Base-by-base conservation (phyloP, 1,139 yeast species). In the Kurtzmaniella quercitrusa region DNA sequence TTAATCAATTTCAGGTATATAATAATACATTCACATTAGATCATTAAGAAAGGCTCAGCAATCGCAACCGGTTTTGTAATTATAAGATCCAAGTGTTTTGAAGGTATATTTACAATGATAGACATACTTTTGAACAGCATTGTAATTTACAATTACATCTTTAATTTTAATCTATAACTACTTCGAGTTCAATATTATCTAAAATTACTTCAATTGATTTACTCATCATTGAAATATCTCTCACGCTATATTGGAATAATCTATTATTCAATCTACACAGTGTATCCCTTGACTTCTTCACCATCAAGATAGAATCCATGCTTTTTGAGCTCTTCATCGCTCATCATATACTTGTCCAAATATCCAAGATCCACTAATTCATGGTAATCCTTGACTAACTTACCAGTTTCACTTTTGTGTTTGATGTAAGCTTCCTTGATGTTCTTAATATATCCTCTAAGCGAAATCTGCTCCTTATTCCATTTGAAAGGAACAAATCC, bases 401-500 rank as follows among this genome's bases (percentile, higher is more conserved):
- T 57, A 2, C 68, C 66, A 6, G 68, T 60, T 21, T 50, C 54
- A 20, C 56, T 57, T 42, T 50, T 57, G 45, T 64, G 64, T 34
- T 52, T 58, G 20, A 67, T 56, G 47, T 66, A 69, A 2, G 66
- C 67, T 43, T 66, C 72, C 50, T 70, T 70, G 42, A 69, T 48
- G 7, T 51, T 48, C 44, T 65, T 65, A 33, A 67, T 57, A 14
- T 65, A 56, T 3, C 65, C 63, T 45, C 74, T 54, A 23, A 66
- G 47, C 9, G 56, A 53, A 14, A 63, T 55, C 43, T 68, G 71
- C 39, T 57, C 58, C 39, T 63, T 59, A 44, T 58, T 64, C 76
- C 75, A 70, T 20, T 58, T 54, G 37, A 60, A 60, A 1, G 75
- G 75, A 38, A 65, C 50, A 40, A 66, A 56, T 0, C 75, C 75